phyloP scores from a whole-genome alignment of 2,329 filamentous ascomycete genomes.

The Aspergillus sp. region DNA sequence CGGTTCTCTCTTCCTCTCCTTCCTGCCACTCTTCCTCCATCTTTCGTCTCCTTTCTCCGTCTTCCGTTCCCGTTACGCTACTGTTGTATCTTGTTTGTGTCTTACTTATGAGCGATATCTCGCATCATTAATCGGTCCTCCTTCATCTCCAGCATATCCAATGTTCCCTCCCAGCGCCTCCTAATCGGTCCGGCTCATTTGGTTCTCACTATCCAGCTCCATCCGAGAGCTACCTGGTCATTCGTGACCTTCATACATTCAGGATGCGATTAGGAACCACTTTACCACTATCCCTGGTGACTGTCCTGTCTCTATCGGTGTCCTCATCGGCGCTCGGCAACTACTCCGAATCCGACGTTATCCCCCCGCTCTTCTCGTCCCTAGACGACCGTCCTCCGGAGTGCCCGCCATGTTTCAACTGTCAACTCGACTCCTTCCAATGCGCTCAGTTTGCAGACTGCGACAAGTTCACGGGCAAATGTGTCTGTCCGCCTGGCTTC shows the following conservation, averaged over 20 bases:
- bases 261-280: slow-evolving; percentile 28
- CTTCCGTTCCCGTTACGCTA: background rate
- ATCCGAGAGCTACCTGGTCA: slow-evolving; percentile 1
- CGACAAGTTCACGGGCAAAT: slow-evolving; percentile 88
- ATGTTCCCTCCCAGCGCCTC: background rate
- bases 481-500: slow-evolving; percentile 86
- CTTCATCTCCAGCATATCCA: slow-evolving; percentile 2
- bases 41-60: background rate
- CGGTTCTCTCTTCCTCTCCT: slow-evolving; percentile 11
- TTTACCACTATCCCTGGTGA: slow-evolving; percentile 23
- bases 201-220: slow-evolving; percentile 3
- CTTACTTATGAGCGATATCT: background rate
- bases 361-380: slow-evolving; percentile 66
- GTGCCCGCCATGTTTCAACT: slow-evolving; percentile 78
- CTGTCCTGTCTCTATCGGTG: slow-evolving; percentile 24
- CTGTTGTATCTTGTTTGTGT: background rate
- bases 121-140: slow-evolving; percentile 3
- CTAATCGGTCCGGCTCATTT: background rate
- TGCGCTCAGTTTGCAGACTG: slow-evolving; percentile 90
- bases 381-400: slow-evolving; percentile 66
- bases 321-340: slow-evolving; percentile 41
- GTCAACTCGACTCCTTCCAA: slow-evolving; percentile 85
- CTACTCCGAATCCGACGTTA: slow-evolving; percentile 60
- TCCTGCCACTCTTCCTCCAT: slow-evolving; percentile 4
- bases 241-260: slow-evolving; percentile 6